Evolutionary conservation across 148 eudicot genomes (phyloP), one percentile per base, ranked within the genome.

Genomic region (Polygonum aviculare): DNA sequence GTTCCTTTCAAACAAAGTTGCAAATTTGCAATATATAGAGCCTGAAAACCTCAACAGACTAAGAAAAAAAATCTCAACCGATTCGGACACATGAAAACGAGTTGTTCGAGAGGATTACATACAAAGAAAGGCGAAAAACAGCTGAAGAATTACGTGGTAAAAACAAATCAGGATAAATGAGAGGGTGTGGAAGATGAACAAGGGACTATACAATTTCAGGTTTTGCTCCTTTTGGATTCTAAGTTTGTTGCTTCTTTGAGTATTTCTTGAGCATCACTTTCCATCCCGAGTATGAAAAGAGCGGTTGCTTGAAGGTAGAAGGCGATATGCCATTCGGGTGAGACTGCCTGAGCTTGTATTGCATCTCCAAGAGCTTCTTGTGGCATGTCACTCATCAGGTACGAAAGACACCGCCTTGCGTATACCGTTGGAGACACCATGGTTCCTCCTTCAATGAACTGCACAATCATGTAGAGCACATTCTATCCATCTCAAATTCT

Each of bases 281-380:
- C 79, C 79, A 77, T 77, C 48, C 79, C 74, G 21, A 77, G 79
- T 18, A 16, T 39, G 31, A 77, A 69, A 9, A 77, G 79, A 33
- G 74, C 79, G 18, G 79, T 48, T 77, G 79, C 79, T 49, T 77
- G 79, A 19, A 77, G 79, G 52, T 69, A 77, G 50, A 67, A 77
- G 12, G 79, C 79, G 36, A 77, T 77, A 48, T 77, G 79, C 79
- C 79, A 77, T 35, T 77, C 79, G 12, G 79, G 60, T 21, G 79
- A 67, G 21, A 77, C 63, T 15, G 38, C 63, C 74, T 77, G 79
- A 3, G 79, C 79, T 51, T 77, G 62, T 50, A 77, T 50, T 8
- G 79, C 79, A 21, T 77, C 79, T 39, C 48, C 79, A 35, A 77
- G 79, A 15, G 79, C 79, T 67, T 77, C 79, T 69, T 77, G 74